Percentiles rank a stretch among this genome's conserved stretches.
phyloP scores from a whole-genome alignment of 106 monocot genomes.

The Phalaenopsis aphrodite region DNA sequence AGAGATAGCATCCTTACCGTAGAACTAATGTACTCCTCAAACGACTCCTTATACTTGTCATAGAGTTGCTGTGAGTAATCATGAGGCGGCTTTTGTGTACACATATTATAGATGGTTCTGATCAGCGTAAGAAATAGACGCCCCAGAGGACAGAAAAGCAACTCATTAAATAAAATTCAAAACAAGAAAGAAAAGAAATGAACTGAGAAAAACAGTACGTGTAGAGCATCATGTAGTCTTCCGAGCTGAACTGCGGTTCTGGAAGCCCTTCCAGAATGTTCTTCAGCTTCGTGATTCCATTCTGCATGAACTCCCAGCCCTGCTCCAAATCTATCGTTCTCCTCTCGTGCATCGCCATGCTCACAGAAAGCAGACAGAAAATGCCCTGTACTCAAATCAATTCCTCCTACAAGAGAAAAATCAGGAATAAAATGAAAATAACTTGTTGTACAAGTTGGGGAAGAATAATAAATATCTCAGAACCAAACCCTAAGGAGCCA shows the following conservation, averaged over 20 bases:
- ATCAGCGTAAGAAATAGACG: background rate
- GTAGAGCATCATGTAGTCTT: slow-evolving; percentile 92
- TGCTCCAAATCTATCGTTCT: slow-evolving; percentile 61
- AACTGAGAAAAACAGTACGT: slow-evolving; percentile 32
- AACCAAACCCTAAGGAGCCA: slow-evolving; percentile 2
- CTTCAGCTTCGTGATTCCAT: slow-evolving; percentile 90
- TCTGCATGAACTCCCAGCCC: slow-evolving; percentile 92
- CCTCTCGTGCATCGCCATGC: slow-evolving; percentile 21
- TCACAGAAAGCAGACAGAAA: no score
- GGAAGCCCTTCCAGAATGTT: slow-evolving; percentile 65
- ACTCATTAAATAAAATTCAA: background rate
- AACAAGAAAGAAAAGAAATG: slow-evolving; percentile 8
- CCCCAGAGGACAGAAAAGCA: background rate
- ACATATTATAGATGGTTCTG: slow-evolving; percentile 93
- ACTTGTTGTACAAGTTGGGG: background rate
- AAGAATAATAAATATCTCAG: background rate
- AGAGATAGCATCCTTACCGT: slow-evolving; percentile 25
- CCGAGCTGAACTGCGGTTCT: slow-evolving; percentile 62
- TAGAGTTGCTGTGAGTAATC: slow-evolving; percentile 93
- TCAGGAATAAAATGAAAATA: background rate
- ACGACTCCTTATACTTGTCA: slow-evolving; percentile 60
- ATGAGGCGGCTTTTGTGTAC: slow-evolving; percentile 83
- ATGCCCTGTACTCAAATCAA: background rate
- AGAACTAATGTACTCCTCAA: slow-evolving; percentile 68
- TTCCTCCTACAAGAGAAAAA: background rate